Conservation (phyloP, 257 asterid species). For the Penstemon newberryi region DNA sequence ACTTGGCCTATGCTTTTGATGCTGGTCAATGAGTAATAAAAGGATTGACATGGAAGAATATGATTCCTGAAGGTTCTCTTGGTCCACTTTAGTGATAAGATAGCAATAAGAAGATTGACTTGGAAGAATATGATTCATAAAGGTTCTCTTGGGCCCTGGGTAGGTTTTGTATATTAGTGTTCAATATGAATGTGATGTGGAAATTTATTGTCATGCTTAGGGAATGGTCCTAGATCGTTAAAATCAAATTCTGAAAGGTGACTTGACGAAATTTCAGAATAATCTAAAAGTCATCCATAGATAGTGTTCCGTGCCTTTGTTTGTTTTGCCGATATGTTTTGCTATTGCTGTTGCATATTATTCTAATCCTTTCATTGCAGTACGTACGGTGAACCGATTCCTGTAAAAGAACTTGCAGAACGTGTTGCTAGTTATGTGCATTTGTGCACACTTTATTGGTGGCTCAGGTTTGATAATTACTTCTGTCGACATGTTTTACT, state of each 20-base stretch:
- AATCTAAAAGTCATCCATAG: neutral
- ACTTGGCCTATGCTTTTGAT: neutral
- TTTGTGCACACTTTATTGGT: slow-evolving; percentile 93
- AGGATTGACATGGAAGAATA: neutral
- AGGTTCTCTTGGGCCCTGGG: neutral
- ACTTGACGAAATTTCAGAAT: neutral
- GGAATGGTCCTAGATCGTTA: neutral
- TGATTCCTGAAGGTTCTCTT: neutral
- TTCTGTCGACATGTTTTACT: neutral
- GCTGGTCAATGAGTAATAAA: no score
- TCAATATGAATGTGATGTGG: neutral
- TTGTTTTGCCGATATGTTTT: slow-evolving; percentile 7
- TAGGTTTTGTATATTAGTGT: neutral
- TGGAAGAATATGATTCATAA: neutral
- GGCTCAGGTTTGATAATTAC: slow-evolving; percentile 72
- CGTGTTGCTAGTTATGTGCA: slow-evolving; percentile 97
- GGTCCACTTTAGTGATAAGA: neutral
- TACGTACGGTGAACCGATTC: slow-evolving; percentile 77
- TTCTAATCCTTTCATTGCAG: slow-evolving; percentile 40
- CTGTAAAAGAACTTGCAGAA: slow-evolving; percentile 86
- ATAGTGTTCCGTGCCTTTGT: neutral
- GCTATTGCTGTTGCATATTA: neutral
- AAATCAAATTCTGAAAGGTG: neutral
- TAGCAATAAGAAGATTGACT: neutral
- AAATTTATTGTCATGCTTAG: neutral